Conservation (phyloP, 2,329 filamentous ascomycete species). For the Metarhizium humberi region DNA sequence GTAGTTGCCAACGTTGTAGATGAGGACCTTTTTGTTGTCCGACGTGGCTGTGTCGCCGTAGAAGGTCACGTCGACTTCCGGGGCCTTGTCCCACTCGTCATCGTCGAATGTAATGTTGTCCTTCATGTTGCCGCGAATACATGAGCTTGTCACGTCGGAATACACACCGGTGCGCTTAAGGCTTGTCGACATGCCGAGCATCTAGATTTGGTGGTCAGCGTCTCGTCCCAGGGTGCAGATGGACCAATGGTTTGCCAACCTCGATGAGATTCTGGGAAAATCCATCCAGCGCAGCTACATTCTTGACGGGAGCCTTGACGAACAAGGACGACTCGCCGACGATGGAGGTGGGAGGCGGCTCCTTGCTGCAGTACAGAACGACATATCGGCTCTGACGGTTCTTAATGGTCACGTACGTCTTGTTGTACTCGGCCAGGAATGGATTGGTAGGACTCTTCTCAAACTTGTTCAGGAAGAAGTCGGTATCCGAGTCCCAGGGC, state of each 20-base stretch:
- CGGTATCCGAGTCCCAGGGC: conserved; percentile 5
- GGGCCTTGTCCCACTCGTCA: conserved; percentile 3
- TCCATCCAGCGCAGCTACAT: conserved; percentile 4
- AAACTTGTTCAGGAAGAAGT: conserved; percentile 4
- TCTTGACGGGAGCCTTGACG: conserved; percentile 5
- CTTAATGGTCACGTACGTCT: conserved; percentile 5
- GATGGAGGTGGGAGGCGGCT: conserved; percentile 2
- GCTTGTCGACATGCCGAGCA: conserved; percentile 3
- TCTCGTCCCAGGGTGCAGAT: too few relatives aligned
- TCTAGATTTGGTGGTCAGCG: not conserved
- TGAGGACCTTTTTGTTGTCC: conserved; percentile 3
- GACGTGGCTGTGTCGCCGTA: not conserved
- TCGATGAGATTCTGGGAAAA: conserved; percentile 6
- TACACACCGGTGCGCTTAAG: conserved; percentile 4
- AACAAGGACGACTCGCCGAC: conserved; percentile 3
- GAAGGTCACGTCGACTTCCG: conserved; percentile 5
- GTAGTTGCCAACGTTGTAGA: conserved; percentile 4
- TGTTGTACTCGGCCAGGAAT: conserved; percentile 4
- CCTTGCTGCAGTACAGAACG: conserved; percentile 6
- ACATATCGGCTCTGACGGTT: conserved; percentile 5
- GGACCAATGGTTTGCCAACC: not conserved
- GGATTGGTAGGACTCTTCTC: conserved; percentile 1
- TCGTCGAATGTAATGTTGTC: conserved; percentile 4
- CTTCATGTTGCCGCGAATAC: conserved; percentile 7
- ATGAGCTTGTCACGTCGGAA: conserved; percentile 5